These are phyloP conservation scores for Corylus americana DNA, from an alignment of 306 rosid species.

Conservation along the genomic window DNA sequence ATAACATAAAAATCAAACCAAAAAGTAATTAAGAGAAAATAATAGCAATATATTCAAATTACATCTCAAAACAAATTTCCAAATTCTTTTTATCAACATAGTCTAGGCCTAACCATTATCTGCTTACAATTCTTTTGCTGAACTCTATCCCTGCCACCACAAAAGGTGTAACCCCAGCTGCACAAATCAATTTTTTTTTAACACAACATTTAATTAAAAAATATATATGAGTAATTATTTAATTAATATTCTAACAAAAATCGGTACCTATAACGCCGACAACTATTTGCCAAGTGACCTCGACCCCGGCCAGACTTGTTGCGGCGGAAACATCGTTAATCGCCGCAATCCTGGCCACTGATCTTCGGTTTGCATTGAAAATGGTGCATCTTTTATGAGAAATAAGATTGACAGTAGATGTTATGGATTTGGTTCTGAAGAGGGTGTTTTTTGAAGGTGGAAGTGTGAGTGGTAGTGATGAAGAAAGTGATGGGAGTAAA, in stretches of 20 bases:
- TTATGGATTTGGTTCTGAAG: constrained; percentile 10
- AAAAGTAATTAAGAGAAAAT: background rate
- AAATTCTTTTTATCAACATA: background rate
- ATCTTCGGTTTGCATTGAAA: constrained; percentile 23
- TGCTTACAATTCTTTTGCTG: constrained; percentile 86
- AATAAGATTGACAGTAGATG: background rate
- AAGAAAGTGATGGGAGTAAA: constrained; percentile 19
- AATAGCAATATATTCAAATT: background rate
- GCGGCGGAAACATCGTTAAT: constrained; percentile 23
- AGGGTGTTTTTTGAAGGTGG: constrained; percentile 12
- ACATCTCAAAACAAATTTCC: background rate
- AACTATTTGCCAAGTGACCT: constrained; percentile 49
- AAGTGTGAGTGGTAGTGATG: background rate
- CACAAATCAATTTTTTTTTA: constrained; percentile 14
- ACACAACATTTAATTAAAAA: constrained; percentile 1
- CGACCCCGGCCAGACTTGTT: constrained; percentile 20
- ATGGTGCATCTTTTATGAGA: background rate
- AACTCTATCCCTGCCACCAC: constrained; percentile 93
- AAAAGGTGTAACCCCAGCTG: constrained; percentile 85
- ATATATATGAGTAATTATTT: no score
- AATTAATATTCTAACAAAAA: no score
- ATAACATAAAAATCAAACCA: background rate
- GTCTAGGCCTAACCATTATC: background rate
- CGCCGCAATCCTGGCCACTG: constrained; percentile 16
- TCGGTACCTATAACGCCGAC: constrained; percentile 46